Base-by-base conservation (phyloP, 805 yeast genomes). In the Lipomyces lipofer region DNA sequence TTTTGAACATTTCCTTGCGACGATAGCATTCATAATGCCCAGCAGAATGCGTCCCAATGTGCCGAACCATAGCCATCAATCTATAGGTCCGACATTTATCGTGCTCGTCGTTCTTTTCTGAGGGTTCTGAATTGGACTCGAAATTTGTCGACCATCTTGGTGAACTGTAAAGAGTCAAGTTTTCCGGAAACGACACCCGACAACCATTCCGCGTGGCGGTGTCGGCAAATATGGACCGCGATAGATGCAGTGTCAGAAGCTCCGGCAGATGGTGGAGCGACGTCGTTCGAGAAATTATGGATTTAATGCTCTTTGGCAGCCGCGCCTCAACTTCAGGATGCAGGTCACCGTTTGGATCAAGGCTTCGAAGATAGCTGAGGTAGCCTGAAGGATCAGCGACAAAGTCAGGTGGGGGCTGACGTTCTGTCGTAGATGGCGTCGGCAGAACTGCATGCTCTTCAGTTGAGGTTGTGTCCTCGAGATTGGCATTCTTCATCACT, bases 141-240 rank as follows among this genome's bases (percentile, higher is more conserved):
- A n/a, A n/a, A n/a, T n/a, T n/a, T n/a, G n/a, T n/a, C n/a, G n/a
- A n/a, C n/a, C n/a, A n/a, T n/a, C 13, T 21, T 17, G 44, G 10
- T 17, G 24, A 22, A n/a, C n/a, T n/a, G 15, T 12, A 75, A 71
- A 52, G 85, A 61, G n/a, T 73, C 63, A 62, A 81, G 63, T 15
- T 65, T 61, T 85, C 91, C 9, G 79, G 82, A 63, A 86, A 85
- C 7, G 73, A 67, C 4, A 89, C 89, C 49, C 81, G 74, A 68
- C 96, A 88, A 8, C 87, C 73, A 69, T 88, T 91, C 63, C 96
- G 79, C 7, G 84, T 76, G 1, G 86, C 80, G 15, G 78, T 80
- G 7, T 86, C 88, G 46, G 81, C 77, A 66, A 79, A 90, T 39
- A 86, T 78, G 0, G 97, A 91, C 63, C 98, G 76, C 8, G 96